A percentile compares a stretch with the other conserved stretches of the same genome.
Conservation (phyloP, 441 rosid genomes). For the Croton laevigatus region DNA sequence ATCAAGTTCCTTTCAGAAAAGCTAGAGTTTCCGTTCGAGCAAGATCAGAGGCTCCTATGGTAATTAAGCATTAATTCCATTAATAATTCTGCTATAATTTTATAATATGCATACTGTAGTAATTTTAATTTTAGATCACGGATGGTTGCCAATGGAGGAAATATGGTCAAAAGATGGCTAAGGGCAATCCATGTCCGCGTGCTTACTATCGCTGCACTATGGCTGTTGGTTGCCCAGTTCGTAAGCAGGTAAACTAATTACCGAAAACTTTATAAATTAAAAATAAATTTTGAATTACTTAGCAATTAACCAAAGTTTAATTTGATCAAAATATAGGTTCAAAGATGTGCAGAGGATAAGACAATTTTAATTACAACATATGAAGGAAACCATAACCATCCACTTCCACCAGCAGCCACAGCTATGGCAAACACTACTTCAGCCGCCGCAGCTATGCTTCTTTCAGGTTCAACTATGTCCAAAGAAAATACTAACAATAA, state of each 20-base stretch:
- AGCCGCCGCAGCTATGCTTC: slow-evolving; percentile 81
- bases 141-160: slow-evolving; percentile 92
- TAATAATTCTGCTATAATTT: too few relatives aligned
- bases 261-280: not conserved
- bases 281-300: too few relatives aligned
- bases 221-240: slow-evolving; percentile 87
- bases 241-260: slow-evolving; percentile 58
- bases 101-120: too few relatives aligned
- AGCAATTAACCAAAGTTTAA: not conserved
- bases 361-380: slow-evolving; percentile 76
- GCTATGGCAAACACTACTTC: slow-evolving; percentile 81
- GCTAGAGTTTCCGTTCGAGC: slow-evolving; percentile 91
- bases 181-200: slow-evolving; percentile 93
- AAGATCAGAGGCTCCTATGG: slow-evolving; percentile 78
- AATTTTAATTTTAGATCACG: slow-evolving; percentile 38
- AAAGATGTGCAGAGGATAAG: slow-evolving; percentile 79
- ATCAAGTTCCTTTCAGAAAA: slow-evolving; percentile 56
- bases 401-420: slow-evolving; percentile 80
- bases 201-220: slow-evolving; percentile 95
- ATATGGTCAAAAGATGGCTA: slow-evolving; percentile 93
- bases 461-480: slow-evolving; percentile 67
- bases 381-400: slow-evolving; percentile 91
- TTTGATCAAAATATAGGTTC: slow-evolving; percentile 48
- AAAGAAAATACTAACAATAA: slow-evolving; percentile 34
- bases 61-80: slow-evolving; percentile 14